Conservation (phyloP, 2,329 filamentous ascomycete genomes). For the Colletotrichum acutatum region DNA sequence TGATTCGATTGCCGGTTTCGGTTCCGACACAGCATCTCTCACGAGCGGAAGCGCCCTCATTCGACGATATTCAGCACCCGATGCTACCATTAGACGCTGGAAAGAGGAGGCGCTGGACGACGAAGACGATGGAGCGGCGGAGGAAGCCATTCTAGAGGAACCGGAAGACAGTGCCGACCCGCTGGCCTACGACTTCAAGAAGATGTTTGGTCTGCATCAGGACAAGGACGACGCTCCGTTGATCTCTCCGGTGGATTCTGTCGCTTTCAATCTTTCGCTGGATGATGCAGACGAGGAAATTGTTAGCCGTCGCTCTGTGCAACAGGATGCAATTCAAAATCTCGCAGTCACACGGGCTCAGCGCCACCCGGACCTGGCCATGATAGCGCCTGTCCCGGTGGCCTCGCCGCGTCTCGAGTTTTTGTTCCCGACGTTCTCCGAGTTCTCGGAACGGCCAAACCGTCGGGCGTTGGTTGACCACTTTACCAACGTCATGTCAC, state of each 20-base stretch:
- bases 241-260: constrained; percentile 46
- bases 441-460: constrained; percentile 66
- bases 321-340: constrained; percentile 26
- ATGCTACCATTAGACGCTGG: constrained; percentile 27
- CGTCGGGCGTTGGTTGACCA: constrained; percentile 69
- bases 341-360: constrained; percentile 34
- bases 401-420: constrained; percentile 61
- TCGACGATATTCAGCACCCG: constrained; percentile 23
- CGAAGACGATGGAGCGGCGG: constrained; percentile 15
- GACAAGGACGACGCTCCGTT: constrained; percentile 35
- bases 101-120: constrained; percentile 24
- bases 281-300: constrained; percentile 40
- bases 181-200: constrained; percentile 24
- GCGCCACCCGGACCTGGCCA: constrained; percentile 33
- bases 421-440: constrained; percentile 62
- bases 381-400: constrained; percentile 51
- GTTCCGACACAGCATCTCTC: constrained; percentile 23
- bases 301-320: constrained; percentile 39
- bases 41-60: constrained; percentile 18
- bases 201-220: constrained; percentile 21
- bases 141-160: constrained; percentile 30
- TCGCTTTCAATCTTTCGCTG: constrained; percentile 46
- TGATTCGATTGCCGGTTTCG: constrained; percentile 37
- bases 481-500: constrained; percentile 72
- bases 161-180: constrained; percentile 17